Conservation (phyloP, 176 grass and related monocot genomes). For the Hordeum marinum region DNA sequence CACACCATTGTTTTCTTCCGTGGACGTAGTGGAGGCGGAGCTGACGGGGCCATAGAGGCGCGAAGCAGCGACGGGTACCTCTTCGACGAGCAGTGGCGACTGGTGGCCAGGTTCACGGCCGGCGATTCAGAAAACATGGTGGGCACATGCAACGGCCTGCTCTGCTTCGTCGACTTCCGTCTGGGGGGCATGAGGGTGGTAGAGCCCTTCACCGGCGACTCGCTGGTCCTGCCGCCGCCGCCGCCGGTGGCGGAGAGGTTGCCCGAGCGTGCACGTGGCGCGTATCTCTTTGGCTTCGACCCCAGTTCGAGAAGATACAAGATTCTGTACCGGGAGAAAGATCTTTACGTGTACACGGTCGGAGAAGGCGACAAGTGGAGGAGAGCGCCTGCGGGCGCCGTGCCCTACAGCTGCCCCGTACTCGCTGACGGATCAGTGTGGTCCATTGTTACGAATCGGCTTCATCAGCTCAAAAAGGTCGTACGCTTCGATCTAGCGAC, state of each 20-base stretch:
- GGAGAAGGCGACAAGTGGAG: background rate
- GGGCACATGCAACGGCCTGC: background rate
- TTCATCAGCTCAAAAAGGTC: background rate
- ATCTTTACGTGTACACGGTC: background rate
- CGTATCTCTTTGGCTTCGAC: background rate
- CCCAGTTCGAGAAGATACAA: background rate
- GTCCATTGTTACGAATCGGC: background rate
- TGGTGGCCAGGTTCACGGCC: background rate
- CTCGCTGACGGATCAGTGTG: background rate
- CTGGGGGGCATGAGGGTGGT: background rate
- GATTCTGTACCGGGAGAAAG: background rate
- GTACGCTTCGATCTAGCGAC: background rate
- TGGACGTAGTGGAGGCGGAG: too few species aligned
- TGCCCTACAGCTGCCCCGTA: background rate
- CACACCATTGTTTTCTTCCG: background rate
- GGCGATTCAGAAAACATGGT: background rate
- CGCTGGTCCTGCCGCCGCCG: background rate
- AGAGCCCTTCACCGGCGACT: background rate
- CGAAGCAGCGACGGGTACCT: background rate
- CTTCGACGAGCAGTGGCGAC: background rate
- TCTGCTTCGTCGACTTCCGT: background rate
- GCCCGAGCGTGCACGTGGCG: too few species aligned
- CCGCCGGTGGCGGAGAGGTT: too few species aligned
- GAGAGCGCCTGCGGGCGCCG: background rate
- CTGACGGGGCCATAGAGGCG: too few species aligned